A percentile compares a stretch with the other conserved stretches of the same genome.
These are phyloP conservation scores for Aspergillus ruber DNA, from an alignment of 2,329 filamentous ascomycete species.

Conservation along the genomic window DNA sequence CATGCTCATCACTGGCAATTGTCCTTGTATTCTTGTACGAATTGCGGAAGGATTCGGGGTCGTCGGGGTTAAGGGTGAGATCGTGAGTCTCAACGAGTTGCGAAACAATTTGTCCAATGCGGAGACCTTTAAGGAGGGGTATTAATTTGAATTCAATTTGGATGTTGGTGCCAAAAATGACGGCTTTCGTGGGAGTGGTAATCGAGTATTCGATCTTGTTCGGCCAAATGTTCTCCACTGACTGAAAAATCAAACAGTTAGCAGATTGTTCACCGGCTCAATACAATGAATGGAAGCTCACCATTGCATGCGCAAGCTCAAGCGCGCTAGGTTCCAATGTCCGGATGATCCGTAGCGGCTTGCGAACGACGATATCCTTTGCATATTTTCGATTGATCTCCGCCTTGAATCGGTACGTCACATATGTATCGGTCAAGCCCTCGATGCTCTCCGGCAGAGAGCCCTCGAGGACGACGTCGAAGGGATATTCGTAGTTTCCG, in stretches of 20 bases:
- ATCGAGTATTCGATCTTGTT: conserved; percentile 97
- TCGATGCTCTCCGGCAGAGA: conserved; percentile 76
- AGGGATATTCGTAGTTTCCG: conserved; percentile 79
- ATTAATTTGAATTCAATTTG: conserved; percentile 80
- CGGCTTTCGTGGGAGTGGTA: conserved; percentile 84
- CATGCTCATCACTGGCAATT: conserved; percentile 61
- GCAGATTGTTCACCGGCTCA: neutral
- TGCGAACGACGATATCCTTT: conserved; percentile 76
- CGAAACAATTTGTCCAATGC: conserved; percentile 74
- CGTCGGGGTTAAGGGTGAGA: conserved; percentile 49
- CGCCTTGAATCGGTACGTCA: conserved; percentile 87
- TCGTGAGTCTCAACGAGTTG: conserved; percentile 75
- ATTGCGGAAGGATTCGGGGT: conserved; percentile 30
- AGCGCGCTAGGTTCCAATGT: conserved; percentile 70
- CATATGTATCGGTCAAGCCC: conserved; percentile 75
- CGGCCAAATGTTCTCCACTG: conserved; percentile 94
- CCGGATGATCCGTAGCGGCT: conserved; percentile 69
- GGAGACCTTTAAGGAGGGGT: conserved; percentile 80
- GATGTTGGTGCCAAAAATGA: conserved; percentile 85
- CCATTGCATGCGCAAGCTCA: conserved; percentile 81
- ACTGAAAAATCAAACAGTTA: conserved; percentile 27
- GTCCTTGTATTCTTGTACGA: conserved; percentile 59
- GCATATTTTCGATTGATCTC: conserved; percentile 84
- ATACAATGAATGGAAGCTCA: conserved; percentile 16
- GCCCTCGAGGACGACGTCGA: conserved; percentile 67